Base-by-base conservation (phyloP, 768 basidiomycete genomes). In the Glaciozyma antarctica region DNA sequence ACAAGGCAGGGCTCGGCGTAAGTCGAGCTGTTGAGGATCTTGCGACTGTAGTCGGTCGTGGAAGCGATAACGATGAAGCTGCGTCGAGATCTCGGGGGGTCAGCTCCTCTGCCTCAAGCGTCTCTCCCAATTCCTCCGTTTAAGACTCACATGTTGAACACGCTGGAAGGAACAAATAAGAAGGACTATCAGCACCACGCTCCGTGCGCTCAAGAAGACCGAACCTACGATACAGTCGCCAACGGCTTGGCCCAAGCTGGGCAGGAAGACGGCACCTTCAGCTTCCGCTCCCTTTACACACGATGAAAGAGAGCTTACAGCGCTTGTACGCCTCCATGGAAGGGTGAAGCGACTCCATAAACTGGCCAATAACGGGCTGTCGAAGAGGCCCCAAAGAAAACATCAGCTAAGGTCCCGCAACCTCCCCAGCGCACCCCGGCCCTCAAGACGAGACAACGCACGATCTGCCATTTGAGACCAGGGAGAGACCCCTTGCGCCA, bases 1-100 rank as follows among this genome's bases (percentile, higher is more conserved):
- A 97, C 91, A 22, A 99, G 84, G 75, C 90, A 94, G 0, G 95
- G 95, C 76, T 97, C 93, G 32, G 95, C 88, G 72, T 88, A 85
- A 13, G 78, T 82, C 0, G 95, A 94, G 7, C 91, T 91, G 80
- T 98, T 97, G 75, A 99, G 80, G 72, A 98, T 93, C 78, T 94
- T 97, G 74, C 94, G 87, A 16, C 93, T 80, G 77, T 84, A 90
- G 71, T 94, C 87, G 73, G 91, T 98, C 5, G 88, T 86, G 12
- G 94, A 89, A 28, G 92, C 91, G 44, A 44, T 44, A n/a, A 44
- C 57, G 57, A 58, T 45, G 26, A 28, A 38, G 57, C 55, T 56
- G 34, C 53, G 7, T 32, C 32, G 21, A 24, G 22, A 41, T 5
- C 15, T 22, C 55, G 38, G 4, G n/a, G 44, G 6, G 57, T 44